Evolutionary conservation across 345 rosid species (phyloP).

Genomic region (Xanthoceras sorbifolium): DNA sequence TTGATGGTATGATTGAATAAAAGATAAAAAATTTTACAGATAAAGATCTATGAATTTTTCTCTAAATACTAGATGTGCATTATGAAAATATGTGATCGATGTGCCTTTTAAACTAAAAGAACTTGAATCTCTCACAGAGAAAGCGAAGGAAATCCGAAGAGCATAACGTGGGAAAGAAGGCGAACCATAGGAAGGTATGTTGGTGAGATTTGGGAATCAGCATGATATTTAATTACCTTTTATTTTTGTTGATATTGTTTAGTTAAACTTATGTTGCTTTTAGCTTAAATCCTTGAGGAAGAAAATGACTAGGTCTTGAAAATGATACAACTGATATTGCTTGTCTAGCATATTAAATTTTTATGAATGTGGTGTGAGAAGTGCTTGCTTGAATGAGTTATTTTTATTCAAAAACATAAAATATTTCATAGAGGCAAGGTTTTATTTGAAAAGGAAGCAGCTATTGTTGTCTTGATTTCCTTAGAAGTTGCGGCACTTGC

Average conservation of each 20-base stretch:
- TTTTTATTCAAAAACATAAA: background rate
- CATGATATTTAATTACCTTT: background rate
- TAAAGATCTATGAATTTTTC: background rate
- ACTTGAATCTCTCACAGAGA: slow-evolving; percentile 52
- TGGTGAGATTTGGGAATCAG: slow-evolving; percentile 5
- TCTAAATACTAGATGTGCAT: background rate
- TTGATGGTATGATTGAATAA: background rate
- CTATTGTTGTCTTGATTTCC: background rate
- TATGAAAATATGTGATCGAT: background rate
- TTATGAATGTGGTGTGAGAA: background rate
- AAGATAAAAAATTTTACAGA: background rate
- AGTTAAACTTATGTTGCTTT: background rate
- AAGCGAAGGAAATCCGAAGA: slow-evolving; percentile 90
- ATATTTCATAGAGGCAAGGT: background rate
- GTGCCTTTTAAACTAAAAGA: background rate
- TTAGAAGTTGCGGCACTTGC: background rate
- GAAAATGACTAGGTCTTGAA: background rate
- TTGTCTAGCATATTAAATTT: background rate
- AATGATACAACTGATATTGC: background rate
- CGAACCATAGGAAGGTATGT: slow-evolving; percentile 67
- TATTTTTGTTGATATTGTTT: background rate
- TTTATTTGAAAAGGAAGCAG: background rate
- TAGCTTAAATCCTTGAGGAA: background rate
- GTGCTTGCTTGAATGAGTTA: background rate
- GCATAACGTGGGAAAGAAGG: slow-evolving; percentile 54